A percentile compares a stretch with the other conserved stretches of the same genome.
Evolutionary conservation across 805 yeast species (phyloP).

Genomic region (Pichia sporocuriosa): DNA sequence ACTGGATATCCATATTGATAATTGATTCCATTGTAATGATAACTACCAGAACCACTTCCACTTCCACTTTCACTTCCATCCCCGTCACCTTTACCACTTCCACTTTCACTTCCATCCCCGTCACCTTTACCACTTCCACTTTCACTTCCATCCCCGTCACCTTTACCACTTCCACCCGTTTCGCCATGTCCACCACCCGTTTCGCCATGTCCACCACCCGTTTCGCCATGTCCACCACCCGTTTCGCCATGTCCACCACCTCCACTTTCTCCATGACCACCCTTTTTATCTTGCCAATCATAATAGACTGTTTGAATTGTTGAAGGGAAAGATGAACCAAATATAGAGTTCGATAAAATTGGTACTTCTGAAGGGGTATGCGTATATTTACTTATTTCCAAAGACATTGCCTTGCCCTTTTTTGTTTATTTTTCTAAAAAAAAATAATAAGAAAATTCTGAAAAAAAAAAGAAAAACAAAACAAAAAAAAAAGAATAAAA

Average conservation of each 20-base stretch:
- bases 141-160: not conserved
- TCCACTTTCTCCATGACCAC: slow-evolving; percentile 9
- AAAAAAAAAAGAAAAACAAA: too few species aligned
- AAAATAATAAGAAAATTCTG: too few species aligned
- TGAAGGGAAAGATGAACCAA: too few species aligned
- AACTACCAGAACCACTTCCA: not conserved
- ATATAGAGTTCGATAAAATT: not conserved
- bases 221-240: too few species aligned
- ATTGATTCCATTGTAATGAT: slow-evolving; percentile 4
- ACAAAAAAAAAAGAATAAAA: too few species aligned
- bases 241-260: too few species aligned
- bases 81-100: not conserved
- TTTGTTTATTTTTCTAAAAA: too few species aligned
- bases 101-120: not conserved
- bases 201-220: not conserved
- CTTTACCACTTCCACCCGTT: not conserved
- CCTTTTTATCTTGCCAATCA: slow-evolving; percentile 1
- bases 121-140: not conserved
- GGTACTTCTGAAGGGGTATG: not conserved
- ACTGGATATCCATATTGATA: slow-evolving; percentile 9
- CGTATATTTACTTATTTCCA: too few species aligned
- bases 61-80: not conserved
- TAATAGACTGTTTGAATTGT: too few species aligned
- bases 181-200: slow-evolving; percentile 4
- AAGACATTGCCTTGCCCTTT: too few species aligned